phyloP scores from a whole-genome alignment of 2,329 filamentous ascomycete genomes.

The Pyricularia pennisetigena region DNA sequence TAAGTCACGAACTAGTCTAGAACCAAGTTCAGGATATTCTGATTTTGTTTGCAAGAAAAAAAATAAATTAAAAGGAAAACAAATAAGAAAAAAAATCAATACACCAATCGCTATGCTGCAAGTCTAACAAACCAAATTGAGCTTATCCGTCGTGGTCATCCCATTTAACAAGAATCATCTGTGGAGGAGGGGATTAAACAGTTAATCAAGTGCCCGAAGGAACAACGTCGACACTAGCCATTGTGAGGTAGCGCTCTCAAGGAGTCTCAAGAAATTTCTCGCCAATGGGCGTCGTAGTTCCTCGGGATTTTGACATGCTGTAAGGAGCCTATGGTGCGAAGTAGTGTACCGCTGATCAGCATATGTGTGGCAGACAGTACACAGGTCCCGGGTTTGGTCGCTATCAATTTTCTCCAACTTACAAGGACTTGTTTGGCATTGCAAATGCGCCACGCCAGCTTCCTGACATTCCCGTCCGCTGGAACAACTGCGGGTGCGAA shows the following conservation, averaged over 20 bases:
- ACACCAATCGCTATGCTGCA: neutral
- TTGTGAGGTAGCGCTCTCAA: constrained; percentile 3
- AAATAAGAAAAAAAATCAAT: neutral
- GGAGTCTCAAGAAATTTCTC: constrained; percentile 26
- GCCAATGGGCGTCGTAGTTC: constrained; percentile 47
- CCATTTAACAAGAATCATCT: neutral
- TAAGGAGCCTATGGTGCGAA: constrained; percentile 48
- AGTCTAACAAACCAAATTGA: neutral
- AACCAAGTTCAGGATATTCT: neutral
- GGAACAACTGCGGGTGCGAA: constrained; percentile 88
- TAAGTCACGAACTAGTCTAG: neutral
- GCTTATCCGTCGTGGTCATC: neutral
- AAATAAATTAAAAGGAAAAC: neutral
- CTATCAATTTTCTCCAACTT: constrained; percentile 26
- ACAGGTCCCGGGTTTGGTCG: neutral
- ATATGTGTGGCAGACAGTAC: neutral
- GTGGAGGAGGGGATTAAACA: neutral
- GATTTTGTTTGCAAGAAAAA: neutral
- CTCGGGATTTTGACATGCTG: constrained; percentile 57
- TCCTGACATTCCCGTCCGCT: constrained; percentile 82
- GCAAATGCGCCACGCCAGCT: constrained; percentile 87
- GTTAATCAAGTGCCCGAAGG: neutral
- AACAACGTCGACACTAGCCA: neutral
- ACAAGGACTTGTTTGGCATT: constrained; percentile 94
- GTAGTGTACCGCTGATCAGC: constrained; percentile 12